A percentile compares a stretch with the other conserved stretches of the same genome.
phyloP scores from a whole-genome alignment of 2,329 filamentous ascomycete species.

The Trichophyton simii region DNA sequence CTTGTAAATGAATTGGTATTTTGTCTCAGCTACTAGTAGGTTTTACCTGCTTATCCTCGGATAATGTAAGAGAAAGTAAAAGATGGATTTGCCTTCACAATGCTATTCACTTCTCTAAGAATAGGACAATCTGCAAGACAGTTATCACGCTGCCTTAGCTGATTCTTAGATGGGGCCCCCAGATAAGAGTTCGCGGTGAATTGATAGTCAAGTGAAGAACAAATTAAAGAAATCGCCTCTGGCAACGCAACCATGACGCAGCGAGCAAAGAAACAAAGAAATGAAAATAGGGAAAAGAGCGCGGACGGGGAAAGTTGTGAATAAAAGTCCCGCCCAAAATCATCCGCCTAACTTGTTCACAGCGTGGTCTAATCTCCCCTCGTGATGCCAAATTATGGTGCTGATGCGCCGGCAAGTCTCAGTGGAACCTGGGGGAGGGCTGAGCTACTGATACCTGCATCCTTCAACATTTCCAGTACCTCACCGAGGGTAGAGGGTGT shows the following conservation, averaged over 20 bases:
- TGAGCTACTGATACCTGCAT: background rate
- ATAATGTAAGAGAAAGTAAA: no score
- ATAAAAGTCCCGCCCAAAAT: background rate
- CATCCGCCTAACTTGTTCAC: background rate
- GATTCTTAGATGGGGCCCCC: no score
- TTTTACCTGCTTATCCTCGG: no score
- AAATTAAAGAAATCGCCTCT: background rate
- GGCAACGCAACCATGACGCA: background rate
- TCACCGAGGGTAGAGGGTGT: background rate
- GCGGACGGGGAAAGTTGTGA: background rate
- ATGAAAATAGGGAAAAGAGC: background rate
- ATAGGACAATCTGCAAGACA: no score
- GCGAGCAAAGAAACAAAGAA: background rate
- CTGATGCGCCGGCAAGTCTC: background rate
- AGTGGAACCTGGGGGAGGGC: background rate
- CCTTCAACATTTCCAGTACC: background rate
- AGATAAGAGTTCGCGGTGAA: no score
- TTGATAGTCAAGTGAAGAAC: background rate
- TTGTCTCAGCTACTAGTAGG: background rate
- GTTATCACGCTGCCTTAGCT: no score
- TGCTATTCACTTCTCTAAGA: no score
- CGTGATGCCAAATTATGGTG: background rate
- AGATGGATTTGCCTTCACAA: no score
- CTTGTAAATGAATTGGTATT: background rate
- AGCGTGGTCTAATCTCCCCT: background rate